Evolutionary conservation across 495 filamentous ascomycete species (phyloP).

Genomic region (Penicillium diatomitis): DNA sequence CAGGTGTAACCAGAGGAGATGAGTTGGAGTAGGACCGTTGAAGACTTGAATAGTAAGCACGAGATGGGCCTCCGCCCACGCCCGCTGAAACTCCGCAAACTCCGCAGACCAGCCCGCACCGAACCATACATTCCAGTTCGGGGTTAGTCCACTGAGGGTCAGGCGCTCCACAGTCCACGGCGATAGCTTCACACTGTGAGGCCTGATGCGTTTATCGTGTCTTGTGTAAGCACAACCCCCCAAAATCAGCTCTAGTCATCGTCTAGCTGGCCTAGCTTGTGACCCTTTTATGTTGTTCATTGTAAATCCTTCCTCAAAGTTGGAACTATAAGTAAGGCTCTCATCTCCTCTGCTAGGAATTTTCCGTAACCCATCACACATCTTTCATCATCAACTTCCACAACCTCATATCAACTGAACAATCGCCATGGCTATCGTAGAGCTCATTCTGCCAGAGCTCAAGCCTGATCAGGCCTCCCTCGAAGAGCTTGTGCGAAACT

Average conservation of each 20-base stretch:
- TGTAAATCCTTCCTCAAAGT: no score
- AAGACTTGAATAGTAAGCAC: neutral
- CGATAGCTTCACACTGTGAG: no score
- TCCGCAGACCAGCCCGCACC: neutral
- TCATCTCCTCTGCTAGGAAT: no score
- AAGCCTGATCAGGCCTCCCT: neutral
- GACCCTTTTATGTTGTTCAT: no score
- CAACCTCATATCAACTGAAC: neutral
- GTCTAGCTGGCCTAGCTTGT: no score
- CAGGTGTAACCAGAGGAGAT: neutral
- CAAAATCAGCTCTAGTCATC: no score
- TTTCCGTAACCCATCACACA: neutral
- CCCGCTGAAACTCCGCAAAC: conserved; percentile 2
- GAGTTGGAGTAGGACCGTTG: neutral
- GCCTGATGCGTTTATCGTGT: no score
- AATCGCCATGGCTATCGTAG: conserved; percentile 2
- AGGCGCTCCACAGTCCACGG: no score
- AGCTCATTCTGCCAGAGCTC: conserved; percentile 1
- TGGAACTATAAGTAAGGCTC: no score
- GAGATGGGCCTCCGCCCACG: neutral
- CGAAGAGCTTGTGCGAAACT: neutral
- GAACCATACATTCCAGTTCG: no score
- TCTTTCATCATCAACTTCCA: neutral
- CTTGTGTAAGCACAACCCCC: no score
- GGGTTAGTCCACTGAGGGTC: no score